A percentile compares a stretch with the other conserved stretches of the same genome.
Evolutionary conservation across 2,329 filamentous ascomycete species (phyloP).

Genomic region (Pseudogymnoascus sp.): DNA sequence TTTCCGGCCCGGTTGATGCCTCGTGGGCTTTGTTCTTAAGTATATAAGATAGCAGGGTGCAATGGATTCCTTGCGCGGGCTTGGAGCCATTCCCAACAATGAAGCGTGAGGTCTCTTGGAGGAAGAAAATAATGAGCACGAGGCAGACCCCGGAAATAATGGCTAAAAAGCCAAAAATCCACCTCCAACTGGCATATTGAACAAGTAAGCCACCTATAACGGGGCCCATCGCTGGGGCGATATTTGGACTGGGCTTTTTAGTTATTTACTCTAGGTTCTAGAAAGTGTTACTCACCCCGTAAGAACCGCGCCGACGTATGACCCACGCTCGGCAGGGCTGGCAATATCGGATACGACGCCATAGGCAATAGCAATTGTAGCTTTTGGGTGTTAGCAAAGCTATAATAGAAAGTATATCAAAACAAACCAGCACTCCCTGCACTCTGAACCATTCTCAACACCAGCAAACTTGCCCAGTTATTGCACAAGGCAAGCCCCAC

Average conservation of each 20-base stretch:
- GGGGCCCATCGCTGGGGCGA: conserved; percentile 39
- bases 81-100: conserved; percentile 28
- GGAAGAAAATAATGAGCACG: conserved; percentile 30
- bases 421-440: conserved; percentile 33
- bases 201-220: conserved; percentile 43
- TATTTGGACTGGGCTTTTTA: neutral
- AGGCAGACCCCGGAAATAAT: conserved; percentile 35
- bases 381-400: conserved; percentile 35
- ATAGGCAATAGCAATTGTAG: conserved; percentile 50
- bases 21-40: neutral
- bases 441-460: conserved; percentile 50
- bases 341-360: conserved; percentile 59
- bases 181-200: conserved; percentile 42
- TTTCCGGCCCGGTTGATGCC: neutral
- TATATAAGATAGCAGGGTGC: conserved; percentile 20
- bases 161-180: conserved; percentile 47
- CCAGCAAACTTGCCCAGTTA: conserved; percentile 43
- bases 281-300: conserved; percentile 9
- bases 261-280: neutral
- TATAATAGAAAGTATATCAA: neutral
- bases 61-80: neutral
- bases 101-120: conserved; percentile 29
- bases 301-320: conserved; percentile 57
- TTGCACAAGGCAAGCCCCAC: conserved; percentile 45
- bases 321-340: conserved; percentile 51